Percentiles rank a stretch among this genome's conserved stretches.
phyloP scores from a whole-genome alignment of 495 filamentous ascomycete species.

The Lasiosphaeris hirsuta region DNA sequence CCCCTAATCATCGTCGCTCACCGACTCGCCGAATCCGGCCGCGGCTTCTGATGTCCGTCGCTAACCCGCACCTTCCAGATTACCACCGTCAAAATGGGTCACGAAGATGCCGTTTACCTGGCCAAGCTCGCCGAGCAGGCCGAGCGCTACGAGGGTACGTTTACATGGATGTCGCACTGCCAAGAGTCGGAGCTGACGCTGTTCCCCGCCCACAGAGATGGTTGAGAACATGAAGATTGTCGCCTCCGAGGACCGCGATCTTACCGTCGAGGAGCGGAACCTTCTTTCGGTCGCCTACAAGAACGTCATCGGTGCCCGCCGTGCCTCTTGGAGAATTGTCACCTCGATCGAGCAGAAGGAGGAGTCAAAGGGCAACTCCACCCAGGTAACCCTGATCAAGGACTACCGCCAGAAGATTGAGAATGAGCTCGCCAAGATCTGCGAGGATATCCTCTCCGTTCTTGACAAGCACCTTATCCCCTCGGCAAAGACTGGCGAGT shows the following conservation, averaged over 20 bases:
- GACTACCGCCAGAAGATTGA: constrained; percentile 99
- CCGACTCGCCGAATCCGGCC: constrained; percentile 15
- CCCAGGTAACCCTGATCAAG: constrained; percentile 92
- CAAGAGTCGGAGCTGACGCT: constrained; percentile 21
- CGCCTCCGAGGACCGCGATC: constrained; percentile 92
- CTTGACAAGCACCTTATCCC: constrained; percentile 95
- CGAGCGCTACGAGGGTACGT: constrained; percentile 98
- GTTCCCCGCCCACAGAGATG: constrained; percentile 68
- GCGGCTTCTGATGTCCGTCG: constrained; percentile 13
- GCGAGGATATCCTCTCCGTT: constrained; percentile 96
- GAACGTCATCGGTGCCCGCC: constrained; percentile 98
- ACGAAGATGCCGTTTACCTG: constrained; percentile 99
- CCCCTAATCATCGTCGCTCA: constrained; percentile 11
- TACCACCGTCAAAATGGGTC: constrained; percentile 75
- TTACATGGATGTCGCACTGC: constrained; percentile 3
- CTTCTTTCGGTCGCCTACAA: constrained; percentile 99
- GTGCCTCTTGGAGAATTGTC: constrained; percentile 99
- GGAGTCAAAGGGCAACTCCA: constrained; percentile 97
- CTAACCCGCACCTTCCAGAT: constrained; percentile 30
- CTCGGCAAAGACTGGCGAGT: constrained; percentile 93
- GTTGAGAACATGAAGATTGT: constrained; percentile 99
- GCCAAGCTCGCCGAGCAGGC: constrained; percentile 99
- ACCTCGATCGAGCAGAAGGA: constrained; percentile 99
- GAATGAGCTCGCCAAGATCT: constrained; percentile 97
- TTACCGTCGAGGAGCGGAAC: constrained; percentile 98